These are phyloP conservation scores for Rhodotorula sphaerocarpa DNA, from an alignment of 768 basidiomycete species.

Conservation along the genomic window DNA sequence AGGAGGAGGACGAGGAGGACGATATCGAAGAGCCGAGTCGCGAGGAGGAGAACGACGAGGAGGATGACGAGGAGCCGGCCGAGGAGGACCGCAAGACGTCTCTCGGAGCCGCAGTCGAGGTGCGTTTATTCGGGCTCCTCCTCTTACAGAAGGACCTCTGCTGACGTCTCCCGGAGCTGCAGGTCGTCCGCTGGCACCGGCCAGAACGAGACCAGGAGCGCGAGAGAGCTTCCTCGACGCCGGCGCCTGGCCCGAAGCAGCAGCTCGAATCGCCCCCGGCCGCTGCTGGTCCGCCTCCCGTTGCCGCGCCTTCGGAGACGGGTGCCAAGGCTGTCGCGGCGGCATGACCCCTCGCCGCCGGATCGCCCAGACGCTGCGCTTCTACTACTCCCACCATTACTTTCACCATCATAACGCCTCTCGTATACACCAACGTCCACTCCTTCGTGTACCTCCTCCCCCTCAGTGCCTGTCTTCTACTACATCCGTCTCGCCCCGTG, in stretches of 20 bases:
- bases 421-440: background rate
- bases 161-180: background rate
- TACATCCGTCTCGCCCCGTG: no score
- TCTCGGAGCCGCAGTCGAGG: conserved; percentile 27
- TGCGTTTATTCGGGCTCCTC: background rate
- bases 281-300: no score
- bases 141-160: background rate
- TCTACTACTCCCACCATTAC: no score
- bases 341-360: no score
- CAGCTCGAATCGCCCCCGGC: background rate
- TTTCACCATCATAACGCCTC: no score
- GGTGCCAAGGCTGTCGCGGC: no score
- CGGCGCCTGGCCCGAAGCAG: background rate
- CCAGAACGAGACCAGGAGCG: conserved; percentile 13
- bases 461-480: background rate
- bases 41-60: conserved; percentile 13
- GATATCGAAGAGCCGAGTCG: background rate
- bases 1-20: background rate
- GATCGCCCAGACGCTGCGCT: no score
- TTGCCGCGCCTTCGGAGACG: background rate
- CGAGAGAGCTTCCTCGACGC: background rate
- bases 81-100: conserved; percentile 22
- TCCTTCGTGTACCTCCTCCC: background rate
- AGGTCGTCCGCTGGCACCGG: conserved; percentile 34
- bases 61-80: conserved; percentile 6